phyloP scores from a whole-genome alignment of 75 land plant species.

The Larix kaempferi region DNA sequence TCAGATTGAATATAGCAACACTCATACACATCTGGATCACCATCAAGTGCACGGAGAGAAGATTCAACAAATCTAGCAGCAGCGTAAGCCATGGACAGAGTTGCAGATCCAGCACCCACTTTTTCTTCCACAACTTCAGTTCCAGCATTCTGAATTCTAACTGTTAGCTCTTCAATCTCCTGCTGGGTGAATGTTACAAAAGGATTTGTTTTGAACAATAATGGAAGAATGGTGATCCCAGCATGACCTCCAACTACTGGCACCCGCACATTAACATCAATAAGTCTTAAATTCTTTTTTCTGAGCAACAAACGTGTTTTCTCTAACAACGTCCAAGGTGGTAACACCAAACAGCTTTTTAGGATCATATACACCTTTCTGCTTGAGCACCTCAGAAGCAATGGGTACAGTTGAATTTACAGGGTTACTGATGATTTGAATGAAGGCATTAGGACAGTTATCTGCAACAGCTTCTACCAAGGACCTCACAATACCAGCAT shows the following conservation, averaged over 20 bases:
- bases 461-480: slow-evolving; percentile 87
- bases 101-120: slow-evolving; percentile 99
- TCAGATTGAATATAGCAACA: slow-evolving; percentile 75
- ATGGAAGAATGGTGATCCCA: slow-evolving; percentile 95
- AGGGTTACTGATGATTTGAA: slow-evolving; percentile 96
- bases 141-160: slow-evolving; percentile 96
- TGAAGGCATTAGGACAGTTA: slow-evolving; percentile 82
- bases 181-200: slow-evolving; percentile 53
- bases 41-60: slow-evolving; percentile 83
- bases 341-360: slow-evolving; percentile 92
- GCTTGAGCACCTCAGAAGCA: slow-evolving; percentile 97
- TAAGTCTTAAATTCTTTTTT: slow-evolving; percentile 83
- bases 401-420: slow-evolving; percentile 98
- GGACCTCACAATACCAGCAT: slow-evolving; percentile 96
- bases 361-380: slow-evolving; percentile 89
- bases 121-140: slow-evolving; percentile 99
- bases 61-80: slow-evolving; percentile 75
- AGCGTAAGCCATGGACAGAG: slow-evolving; percentile 98
- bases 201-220: slow-evolving; percentile 66
- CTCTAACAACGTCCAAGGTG: slow-evolving; percentile 95
- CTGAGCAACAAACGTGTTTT: slow-evolving; percentile 98
- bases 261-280: slow-evolving; percentile 82
- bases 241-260: slow-evolving; percentile 99
- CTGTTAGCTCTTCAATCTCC: slow-evolving; percentile 77
- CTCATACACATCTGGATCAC: slow-evolving; percentile 80